These are phyloP conservation scores for Arachnopeziza araneosa DNA, from an alignment of 2,329 filamentous ascomycete genomes.

Conservation along the genomic window DNA sequence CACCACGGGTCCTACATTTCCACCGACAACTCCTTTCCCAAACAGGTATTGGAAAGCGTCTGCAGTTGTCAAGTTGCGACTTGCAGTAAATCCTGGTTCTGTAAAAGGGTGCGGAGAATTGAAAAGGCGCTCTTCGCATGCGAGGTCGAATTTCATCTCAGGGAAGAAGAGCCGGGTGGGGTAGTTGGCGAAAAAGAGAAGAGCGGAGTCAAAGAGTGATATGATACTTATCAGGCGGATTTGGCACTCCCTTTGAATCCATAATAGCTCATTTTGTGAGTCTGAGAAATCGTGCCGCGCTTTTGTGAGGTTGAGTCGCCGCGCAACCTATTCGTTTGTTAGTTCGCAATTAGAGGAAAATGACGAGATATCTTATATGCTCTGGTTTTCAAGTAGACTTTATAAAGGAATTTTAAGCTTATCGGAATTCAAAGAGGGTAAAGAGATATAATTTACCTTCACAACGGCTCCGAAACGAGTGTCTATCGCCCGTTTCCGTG, in stretches of 20 bases:
- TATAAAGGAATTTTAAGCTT: no score
- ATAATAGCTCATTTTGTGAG: conserved; percentile 33
- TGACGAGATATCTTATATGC: no score
- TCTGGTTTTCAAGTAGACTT: no score
- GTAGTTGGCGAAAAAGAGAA: conserved; percentile 40
- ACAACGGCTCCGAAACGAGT: conserved; percentile 37
- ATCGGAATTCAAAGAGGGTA: no score
- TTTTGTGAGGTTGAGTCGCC: conserved; percentile 34
- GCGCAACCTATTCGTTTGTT: conserved; percentile 30
- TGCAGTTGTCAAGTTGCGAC: conserved; percentile 32
- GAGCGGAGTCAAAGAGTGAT: conserved; percentile 38
- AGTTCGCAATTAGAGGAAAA: background rate
- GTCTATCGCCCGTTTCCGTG: conserved; percentile 38
- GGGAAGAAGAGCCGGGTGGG: conserved; percentile 35
- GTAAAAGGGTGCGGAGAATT: conserved; percentile 37
- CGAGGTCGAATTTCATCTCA: conserved; percentile 40
- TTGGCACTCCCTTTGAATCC: conserved; percentile 39
- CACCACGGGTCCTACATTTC: background rate
- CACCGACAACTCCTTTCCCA: conserved; percentile 4
- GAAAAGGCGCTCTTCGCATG: conserved; percentile 37
- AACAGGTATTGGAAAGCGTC: conserved; percentile 37
- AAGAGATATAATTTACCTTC: conserved; percentile 29
- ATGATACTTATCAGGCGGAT: conserved; percentile 39
- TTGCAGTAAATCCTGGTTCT: conserved; percentile 34
- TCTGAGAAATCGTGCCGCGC: conserved; percentile 35